A percentile compares a stretch with the other conserved stretches of the same genome.
Evolutionary conservation across 257 asterid genomes (phyloP).

Genomic region (Henckelia pumila): DNA sequence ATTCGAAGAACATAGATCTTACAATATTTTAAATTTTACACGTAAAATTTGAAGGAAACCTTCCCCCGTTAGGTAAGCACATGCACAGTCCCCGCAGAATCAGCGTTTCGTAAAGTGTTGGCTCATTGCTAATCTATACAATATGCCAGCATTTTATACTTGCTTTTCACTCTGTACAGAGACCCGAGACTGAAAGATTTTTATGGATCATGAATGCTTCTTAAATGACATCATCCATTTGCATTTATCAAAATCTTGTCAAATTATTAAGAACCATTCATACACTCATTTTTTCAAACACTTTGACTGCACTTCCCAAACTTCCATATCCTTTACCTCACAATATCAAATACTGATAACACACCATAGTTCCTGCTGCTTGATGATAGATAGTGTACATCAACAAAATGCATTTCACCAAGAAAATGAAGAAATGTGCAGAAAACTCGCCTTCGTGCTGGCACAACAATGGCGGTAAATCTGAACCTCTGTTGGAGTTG

Average conservation of each 20-base stretch:
- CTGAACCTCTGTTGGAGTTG: not conserved
- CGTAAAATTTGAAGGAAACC: too few relatives aligned
- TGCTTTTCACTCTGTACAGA: not conserved
- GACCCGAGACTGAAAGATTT: not conserved
- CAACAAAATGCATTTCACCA: too few relatives aligned
- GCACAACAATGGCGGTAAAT: not conserved
- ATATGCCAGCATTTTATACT: too few relatives aligned
- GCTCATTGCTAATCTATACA: too few relatives aligned
- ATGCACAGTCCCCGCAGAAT: too few relatives aligned
- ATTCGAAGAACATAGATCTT: too few relatives aligned
- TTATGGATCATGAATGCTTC: not conserved
- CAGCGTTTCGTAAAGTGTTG: too few relatives aligned
- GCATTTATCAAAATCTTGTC: not conserved
- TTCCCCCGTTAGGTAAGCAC: too few relatives aligned
- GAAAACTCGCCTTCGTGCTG: not conserved
- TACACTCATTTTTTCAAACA: not conserved
- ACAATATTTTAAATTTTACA: too few relatives aligned
- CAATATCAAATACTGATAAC: not conserved
- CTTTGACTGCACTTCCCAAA: not conserved
- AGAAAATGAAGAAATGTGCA: not conserved
- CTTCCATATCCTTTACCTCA: not conserved
- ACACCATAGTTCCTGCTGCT: not conserved
- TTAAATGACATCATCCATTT: not conserved
- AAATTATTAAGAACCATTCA: not conserved
- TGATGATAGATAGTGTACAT: too few relatives aligned